Evolutionary conservation across 2,329 filamentous ascomycete genomes (phyloP).

Genomic region (Xylaria sp.): DNA sequence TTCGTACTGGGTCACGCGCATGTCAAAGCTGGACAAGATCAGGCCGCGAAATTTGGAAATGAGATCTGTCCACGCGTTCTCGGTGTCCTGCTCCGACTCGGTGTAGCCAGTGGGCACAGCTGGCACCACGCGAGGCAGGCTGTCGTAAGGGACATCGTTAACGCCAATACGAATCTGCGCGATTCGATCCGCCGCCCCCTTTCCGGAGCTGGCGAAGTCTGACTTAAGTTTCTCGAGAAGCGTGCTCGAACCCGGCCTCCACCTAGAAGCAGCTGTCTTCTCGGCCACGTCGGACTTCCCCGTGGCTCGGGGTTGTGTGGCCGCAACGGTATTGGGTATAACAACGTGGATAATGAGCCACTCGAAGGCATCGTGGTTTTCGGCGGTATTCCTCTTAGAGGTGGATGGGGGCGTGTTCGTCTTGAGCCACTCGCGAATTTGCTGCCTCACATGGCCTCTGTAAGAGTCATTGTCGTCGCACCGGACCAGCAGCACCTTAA

Average conservation of each 20-base stretch:
- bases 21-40: constrained; percentile 88
- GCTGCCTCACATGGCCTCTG: constrained; percentile 75
- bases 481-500: constrained; percentile 85
- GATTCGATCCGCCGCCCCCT: constrained; percentile 74
- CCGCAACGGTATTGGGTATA: constrained; percentile 79
- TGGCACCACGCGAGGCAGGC: constrained; percentile 64
- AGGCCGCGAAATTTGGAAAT: constrained; percentile 83
- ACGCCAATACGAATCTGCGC: constrained; percentile 81
- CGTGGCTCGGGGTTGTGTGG: constrained; percentile 72
- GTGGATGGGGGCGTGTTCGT: constrained; percentile 65
- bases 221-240: constrained; percentile 86
- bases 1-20: constrained; percentile 90
- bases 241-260: constrained; percentile 78
- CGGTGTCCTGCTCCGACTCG: constrained; percentile 76
- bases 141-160: constrained; percentile 68
- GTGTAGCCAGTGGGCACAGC: constrained; percentile 65
- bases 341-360: constrained; percentile 95
- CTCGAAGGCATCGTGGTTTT: constrained; percentile 95
- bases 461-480: constrained; percentile 97
- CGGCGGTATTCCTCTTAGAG: constrained; percentile 69
- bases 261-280: constrained; percentile 65
- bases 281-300: constrained; percentile 57
- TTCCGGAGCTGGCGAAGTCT: constrained; percentile 80
- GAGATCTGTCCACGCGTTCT: constrained; percentile 81
- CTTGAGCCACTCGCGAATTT: constrained; percentile 91